Conservation (phyloP, 345 rosid genomes). For the Toxicodendron radicans region DNA sequence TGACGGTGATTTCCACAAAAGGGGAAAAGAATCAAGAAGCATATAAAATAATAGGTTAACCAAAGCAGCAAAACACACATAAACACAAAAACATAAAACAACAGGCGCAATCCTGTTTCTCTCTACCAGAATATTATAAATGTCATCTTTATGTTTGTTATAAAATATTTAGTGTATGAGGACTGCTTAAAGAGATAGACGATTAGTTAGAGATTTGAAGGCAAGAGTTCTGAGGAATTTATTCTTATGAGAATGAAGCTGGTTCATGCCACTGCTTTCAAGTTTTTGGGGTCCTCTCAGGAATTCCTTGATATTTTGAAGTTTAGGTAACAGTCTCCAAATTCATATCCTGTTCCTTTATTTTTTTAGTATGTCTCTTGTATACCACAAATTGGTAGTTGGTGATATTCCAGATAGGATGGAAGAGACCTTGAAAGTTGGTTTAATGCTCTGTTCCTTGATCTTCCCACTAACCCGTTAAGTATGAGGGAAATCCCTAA, state of each 20-base stretch:
- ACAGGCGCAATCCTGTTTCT: background rate
- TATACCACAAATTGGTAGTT: background rate
- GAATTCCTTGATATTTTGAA: background rate
- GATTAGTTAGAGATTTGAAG: background rate
- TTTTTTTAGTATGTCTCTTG: background rate
- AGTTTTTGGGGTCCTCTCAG: background rate
- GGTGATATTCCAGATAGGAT: background rate
- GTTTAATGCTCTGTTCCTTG: background rate
- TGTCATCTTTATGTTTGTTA: background rate
- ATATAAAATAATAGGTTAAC: background rate
- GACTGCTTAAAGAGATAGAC: background rate
- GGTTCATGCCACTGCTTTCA: background rate
- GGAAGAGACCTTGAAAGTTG: background rate
- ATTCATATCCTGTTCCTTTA: background rate
- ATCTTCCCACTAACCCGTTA: background rate
- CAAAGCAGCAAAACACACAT: background rate
- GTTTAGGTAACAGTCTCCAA: background rate
- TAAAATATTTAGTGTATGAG: background rate
- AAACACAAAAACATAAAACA: background rate
- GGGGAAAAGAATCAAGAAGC: background rate
- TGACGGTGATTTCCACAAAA: background rate
- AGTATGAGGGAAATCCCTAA: background rate
- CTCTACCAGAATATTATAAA: background rate
- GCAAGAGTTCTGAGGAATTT: background rate
- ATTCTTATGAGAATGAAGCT: background rate